Base-by-base conservation (phyloP, 148 eudicot species). In the Polygonum aviculare region DNA sequence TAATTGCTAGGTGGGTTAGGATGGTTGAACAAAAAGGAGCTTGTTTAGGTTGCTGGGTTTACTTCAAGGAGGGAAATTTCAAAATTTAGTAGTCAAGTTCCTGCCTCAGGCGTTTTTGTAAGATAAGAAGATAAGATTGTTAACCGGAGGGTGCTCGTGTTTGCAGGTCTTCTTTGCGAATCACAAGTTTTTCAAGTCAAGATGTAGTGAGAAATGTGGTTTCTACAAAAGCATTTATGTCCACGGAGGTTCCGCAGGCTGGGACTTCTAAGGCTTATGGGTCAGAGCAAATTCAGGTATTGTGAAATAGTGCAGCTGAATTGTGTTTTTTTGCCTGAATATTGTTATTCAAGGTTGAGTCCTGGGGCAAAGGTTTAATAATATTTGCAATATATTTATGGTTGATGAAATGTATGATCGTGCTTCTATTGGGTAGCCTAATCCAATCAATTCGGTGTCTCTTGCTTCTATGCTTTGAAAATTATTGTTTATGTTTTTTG, bases 281-380 rank as follows among this genome's bases (percentile, higher is more conserved):
- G 57, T 87, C 99, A 19, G 99, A 93, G 48, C 97, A 95, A 85
- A 95, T 95, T 93, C 99, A 93, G 97, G 99, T 95, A 52, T 78
- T 74, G 4, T 39, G 47, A 44, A 6, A 44, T 44, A 69, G 12
- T 69, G n/a, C 67, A 22, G 36, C 67, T 60, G 35, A 33, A 22
- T 60, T 60, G 36, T 60, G 67, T 26, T 60, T 31, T 31, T 60
- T 12, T 59, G 33, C 33, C 12, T 21, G 65, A 21, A 19, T 59
- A 16, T 59, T 22, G 35, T 26, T 60, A 11, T 57, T 19, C 35
- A 26, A 36, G 35, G 5, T 26, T 11, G 36, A 12, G 38, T 9
- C 36, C 10, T 26, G 67, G 67, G 6, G 67, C 67, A 9, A 60
- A 26, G 8, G 10, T 26, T 26, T 26, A 7, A 36, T 26, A 10